Evolutionary conservation across 768 basidiomycete species (phyloP).

Genomic region (Lactifluus volemus): DNA sequence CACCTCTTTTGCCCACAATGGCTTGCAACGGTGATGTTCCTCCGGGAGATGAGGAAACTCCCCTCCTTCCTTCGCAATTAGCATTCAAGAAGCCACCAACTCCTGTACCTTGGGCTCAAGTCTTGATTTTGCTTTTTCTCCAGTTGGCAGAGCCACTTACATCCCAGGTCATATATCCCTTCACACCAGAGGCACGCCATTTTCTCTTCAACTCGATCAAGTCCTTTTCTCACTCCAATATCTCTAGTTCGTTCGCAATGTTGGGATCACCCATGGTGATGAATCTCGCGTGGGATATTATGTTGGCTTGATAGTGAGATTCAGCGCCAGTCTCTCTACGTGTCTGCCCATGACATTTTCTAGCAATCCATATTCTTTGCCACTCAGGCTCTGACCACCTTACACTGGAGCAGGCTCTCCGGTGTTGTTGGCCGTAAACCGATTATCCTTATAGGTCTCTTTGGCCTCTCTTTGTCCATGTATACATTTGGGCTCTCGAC

Average conservation of each 20-base stretch:
- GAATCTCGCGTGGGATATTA: no score
- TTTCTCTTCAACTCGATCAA: not conserved
- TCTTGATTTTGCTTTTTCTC: constrained; percentile 59
- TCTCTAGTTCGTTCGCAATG: constrained; percentile 32
- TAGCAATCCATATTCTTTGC: constrained; percentile 75
- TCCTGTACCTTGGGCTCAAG: constrained; percentile 62
- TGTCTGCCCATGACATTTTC: not conserved
- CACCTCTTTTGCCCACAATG: not conserved
- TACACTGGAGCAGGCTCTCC: no score
- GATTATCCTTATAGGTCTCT: no score
- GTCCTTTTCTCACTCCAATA: not conserved
- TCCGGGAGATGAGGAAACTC: constrained; percentile 13
- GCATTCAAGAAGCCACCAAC: constrained; percentile 30
- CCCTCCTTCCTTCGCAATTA: constrained; percentile 5
- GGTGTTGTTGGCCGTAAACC: no score
- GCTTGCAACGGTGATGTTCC: not conserved
- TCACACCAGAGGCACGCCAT: not conserved
- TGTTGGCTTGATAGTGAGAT: constrained; percentile 24
- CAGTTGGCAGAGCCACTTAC: constrained; percentile 75
- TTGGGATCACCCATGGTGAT: no score
- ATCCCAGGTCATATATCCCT: constrained; percentile 62
- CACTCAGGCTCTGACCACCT: constrained; percentile 45
- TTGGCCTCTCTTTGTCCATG: constrained; percentile 41
- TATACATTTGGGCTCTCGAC: constrained; percentile 65
- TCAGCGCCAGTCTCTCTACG: not conserved